Percentiles rank a stretch among this genome's conserved stretches.
These are phyloP conservation scores for Pseudogymnoascus sp. DNA, from an alignment of 2,329 filamentous ascomycete species.

Conservation along the genomic window DNA sequence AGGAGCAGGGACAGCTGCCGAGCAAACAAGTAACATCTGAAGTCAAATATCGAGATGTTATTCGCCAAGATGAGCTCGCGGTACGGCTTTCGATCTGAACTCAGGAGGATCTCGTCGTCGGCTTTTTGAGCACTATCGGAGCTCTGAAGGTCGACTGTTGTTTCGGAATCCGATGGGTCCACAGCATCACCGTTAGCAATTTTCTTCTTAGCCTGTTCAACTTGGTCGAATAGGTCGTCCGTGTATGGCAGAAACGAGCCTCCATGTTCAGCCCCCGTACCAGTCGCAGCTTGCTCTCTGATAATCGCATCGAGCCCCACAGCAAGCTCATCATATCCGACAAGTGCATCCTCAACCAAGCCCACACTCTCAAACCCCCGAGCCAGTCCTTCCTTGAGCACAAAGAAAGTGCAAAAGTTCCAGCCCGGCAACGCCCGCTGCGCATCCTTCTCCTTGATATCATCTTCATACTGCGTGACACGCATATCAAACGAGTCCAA, in stretches of 20 bases:
- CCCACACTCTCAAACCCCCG: conserved; percentile 94
- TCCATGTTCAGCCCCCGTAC: conserved; percentile 57
- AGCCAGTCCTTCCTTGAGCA: conserved; percentile 90
- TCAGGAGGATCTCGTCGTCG: conserved; percentile 54
- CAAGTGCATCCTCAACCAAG: conserved; percentile 86
- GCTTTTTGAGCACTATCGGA: conserved; percentile 28
- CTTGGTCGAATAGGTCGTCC: conserved; percentile 60
- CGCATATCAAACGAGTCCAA: conserved; percentile 83
- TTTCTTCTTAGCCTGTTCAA: conserved; percentile 44
- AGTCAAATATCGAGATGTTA: conserved; percentile 94
- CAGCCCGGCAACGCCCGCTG: conserved; percentile 84
- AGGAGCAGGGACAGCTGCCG: conserved; percentile 78
- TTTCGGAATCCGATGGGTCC: conserved; percentile 29
- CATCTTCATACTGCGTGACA: conserved; percentile 91
- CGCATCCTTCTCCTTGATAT: conserved; percentile 88
- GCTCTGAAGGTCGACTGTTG: conserved; percentile 46
- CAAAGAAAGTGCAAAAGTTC: conserved; percentile 99
- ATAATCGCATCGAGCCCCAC: conserved; percentile 79
- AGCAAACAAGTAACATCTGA: conserved; percentile 87
- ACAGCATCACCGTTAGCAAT: conserved; percentile 31
- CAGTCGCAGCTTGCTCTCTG: conserved; percentile 59
- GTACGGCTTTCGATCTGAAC: conserved; percentile 68
- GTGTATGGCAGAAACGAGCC: conserved; percentile 67
- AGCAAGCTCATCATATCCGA: conserved; percentile 90
- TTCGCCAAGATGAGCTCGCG: conserved; percentile 87